phyloP scores from a whole-genome alignment of 2,329 filamentous ascomycete genomes.

The Aspergillus jensenii region DNA sequence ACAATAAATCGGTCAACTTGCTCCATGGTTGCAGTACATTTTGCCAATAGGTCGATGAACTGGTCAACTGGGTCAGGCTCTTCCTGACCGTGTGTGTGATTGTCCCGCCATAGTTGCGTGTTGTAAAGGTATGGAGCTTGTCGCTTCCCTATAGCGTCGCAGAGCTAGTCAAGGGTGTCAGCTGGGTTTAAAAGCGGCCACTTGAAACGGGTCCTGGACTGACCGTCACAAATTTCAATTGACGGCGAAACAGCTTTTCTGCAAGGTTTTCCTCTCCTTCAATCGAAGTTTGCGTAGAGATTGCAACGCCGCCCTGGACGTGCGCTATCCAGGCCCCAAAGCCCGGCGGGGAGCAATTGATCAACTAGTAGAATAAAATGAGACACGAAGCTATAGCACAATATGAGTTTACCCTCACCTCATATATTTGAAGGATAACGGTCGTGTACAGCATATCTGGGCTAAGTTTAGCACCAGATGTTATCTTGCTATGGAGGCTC shows the following conservation, averaged over 20 bases:
- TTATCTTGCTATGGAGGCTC: slow-evolving; percentile 16
- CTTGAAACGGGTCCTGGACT: background rate
- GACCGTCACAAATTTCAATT: slow-evolving; percentile 23
- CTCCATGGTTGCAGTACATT: slow-evolving; percentile 19
- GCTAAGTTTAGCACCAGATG: slow-evolving; percentile 11
- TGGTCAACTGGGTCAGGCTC: slow-evolving; percentile 19
- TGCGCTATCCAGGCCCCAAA: slow-evolving; percentile 24
- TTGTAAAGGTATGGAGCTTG: slow-evolving; percentile 17
- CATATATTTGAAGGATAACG: slow-evolving; percentile 22
- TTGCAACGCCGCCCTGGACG: slow-evolving; percentile 22
- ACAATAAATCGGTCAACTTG: slow-evolving; percentile 15
- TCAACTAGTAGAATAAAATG: slow-evolving; percentile 10
- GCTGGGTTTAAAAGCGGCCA: background rate
- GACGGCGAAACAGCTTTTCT: slow-evolving; percentile 19
- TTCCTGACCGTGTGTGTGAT: background rate
- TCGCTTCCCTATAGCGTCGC: slow-evolving; percentile 20
- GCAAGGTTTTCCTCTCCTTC: slow-evolving; percentile 5
- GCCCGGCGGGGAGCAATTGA: slow-evolving; percentile 21
- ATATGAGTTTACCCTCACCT: slow-evolving; percentile 13
- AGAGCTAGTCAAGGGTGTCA: slow-evolving; percentile 13
- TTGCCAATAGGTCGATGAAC: slow-evolving; percentile 17
- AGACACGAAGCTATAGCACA: background rate
- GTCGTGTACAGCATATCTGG: slow-evolving; percentile 22
- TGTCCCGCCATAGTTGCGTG: slow-evolving; percentile 5
- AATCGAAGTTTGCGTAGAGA: slow-evolving; percentile 10